These are phyloP conservation scores for Penicillium sp. DNA, from an alignment of 2,329 filamentous ascomycete genomes.

Conservation along the genomic window DNA sequence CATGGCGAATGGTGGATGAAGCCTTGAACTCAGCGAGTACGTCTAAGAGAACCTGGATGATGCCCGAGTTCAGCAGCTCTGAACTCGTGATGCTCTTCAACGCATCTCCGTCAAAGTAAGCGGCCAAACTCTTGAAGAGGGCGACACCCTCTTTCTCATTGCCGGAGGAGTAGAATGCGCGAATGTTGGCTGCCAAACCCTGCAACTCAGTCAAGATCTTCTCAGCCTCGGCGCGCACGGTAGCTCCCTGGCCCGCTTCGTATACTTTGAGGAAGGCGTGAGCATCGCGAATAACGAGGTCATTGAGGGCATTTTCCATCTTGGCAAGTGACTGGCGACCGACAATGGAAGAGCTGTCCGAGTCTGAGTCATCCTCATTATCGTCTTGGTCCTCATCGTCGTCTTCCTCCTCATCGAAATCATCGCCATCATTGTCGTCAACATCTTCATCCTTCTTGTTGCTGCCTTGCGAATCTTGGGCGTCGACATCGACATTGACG, in stretches of 20 bases:
- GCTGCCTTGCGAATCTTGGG: slow-evolving; percentile 28
- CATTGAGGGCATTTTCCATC: slow-evolving; percentile 59
- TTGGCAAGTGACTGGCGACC: slow-evolving; percentile 43
- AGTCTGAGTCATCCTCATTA: slow-evolving; percentile 60
- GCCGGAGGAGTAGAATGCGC: slow-evolving; percentile 64
- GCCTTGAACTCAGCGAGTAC: slow-evolving; percentile 69
- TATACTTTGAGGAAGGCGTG: slow-evolving; percentile 82
- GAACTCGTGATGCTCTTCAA: slow-evolving; percentile 94
- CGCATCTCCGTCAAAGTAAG: slow-evolving; percentile 85
- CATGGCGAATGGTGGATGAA: slow-evolving; percentile 47
- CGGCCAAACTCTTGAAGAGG: slow-evolving; percentile 74
- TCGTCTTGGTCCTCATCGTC: slow-evolving; percentile 55
- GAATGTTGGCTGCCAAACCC: slow-evolving; percentile 70
- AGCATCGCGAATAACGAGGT: slow-evolving; percentile 74
- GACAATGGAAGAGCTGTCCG: slow-evolving; percentile 64
- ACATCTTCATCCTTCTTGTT: slow-evolving; percentile 47
- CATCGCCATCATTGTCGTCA: slow-evolving; percentile 56
- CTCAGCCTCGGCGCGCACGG: slow-evolving; percentile 76
- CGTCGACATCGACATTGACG: slow-evolving; percentile 10
- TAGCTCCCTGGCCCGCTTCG: slow-evolving; percentile 72
- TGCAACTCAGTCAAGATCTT: slow-evolving; percentile 75
- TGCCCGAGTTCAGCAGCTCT: slow-evolving; percentile 84
- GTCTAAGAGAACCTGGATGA: slow-evolving; percentile 80
- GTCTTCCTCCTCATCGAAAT: slow-evolving; percentile 55
- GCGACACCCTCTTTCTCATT: slow-evolving; percentile 55